Conservation (phyloP, 2,329 filamentous ascomycete species). For the Fusarium lyarnte region DNA sequence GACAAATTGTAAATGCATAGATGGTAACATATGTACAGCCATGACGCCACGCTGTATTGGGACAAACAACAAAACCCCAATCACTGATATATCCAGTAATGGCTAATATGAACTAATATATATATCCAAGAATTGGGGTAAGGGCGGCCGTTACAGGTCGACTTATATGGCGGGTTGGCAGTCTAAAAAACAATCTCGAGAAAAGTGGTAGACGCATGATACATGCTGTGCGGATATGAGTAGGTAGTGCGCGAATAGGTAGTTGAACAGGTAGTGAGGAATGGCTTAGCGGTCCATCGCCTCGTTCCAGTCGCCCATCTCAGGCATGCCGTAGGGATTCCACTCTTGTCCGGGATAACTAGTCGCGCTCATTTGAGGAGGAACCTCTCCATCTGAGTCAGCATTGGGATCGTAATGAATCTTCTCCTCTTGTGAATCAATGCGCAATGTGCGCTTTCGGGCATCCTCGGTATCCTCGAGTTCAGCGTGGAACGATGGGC, state of each 20-base stretch:
- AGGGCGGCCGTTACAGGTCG: background rate
- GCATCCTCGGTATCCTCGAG: conserved; percentile 56
- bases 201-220: background rate
- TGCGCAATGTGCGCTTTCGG: conserved; percentile 55
- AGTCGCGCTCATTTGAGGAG: conserved; percentile 71
- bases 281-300: background rate
- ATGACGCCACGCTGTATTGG: conserved; percentile 28
- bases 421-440: conserved; percentile 63
- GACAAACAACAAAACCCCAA: background rate
- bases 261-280: background rate
- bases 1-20: conserved; percentile 12
- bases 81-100: background rate
- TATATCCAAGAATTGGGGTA: background rate
- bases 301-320: conserved; percentile 44
- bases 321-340: conserved; percentile 62
- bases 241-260: background rate
- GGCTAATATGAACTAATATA: background rate
- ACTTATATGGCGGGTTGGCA: background rate
- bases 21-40: conserved; percentile 5
- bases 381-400: conserved; percentile 43
- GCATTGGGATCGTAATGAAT: conserved; percentile 55
- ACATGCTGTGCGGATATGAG: background rate
- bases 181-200: background rate
- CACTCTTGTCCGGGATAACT: conserved; percentile 78
- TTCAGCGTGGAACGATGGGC: conserved; percentile 45